A percentile compares a stretch with the other conserved stretches of the same genome.
Conservation (phyloP, 2,329 filamentous ascomycete genomes). For the Neurospora sp. region DNA sequence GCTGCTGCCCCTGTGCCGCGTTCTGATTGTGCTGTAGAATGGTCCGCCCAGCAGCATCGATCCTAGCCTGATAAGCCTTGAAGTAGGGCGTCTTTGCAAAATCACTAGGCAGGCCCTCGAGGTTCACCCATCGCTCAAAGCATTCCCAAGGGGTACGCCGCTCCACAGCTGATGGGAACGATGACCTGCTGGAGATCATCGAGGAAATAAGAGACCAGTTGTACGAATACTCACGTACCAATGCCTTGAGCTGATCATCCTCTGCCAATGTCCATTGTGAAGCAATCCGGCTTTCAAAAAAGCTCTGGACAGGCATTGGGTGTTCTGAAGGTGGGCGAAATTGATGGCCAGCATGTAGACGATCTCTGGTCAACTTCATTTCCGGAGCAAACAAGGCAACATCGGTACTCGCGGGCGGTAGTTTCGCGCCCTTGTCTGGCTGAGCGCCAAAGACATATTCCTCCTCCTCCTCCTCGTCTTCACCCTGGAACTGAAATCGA, state of each 20-base stretch:
- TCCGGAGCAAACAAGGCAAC: constrained; percentile 85
- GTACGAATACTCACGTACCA: constrained; percentile 89
- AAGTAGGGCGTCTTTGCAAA: constrained; percentile 97
- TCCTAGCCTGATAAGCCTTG: constrained; percentile 55
- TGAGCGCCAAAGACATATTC: constrained; percentile 27
- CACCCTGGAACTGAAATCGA: constrained; percentile 71
- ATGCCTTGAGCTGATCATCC: constrained; percentile 75
- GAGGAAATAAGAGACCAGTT: constrained; percentile 95
- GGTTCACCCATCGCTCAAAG: constrained; percentile 89
- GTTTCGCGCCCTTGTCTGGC: constrained; percentile 24
- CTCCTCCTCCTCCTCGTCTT: constrained; percentile 45
- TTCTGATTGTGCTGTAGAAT: constrained; percentile 45
- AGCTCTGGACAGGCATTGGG: constrained; percentile 79
- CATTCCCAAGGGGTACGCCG: constrained; percentile 96
- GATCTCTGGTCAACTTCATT: constrained; percentile 80
- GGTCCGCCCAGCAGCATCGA: constrained; percentile 48
- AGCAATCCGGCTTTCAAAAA: constrained; percentile 77
- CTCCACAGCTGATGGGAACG: constrained; percentile 78
- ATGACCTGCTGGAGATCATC: constrained; percentile 62
- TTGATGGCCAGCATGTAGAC: constrained; percentile 82
- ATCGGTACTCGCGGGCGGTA: constrained; percentile 61
- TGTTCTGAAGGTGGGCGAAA: constrained; percentile 90
- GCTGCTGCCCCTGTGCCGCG: constrained; percentile 28
- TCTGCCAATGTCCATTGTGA: constrained; percentile 90
- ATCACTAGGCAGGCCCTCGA: constrained; percentile 84